Evolutionary conservation across 2,329 filamentous ascomycete species (phyloP), one percentile per base, ranked within the genome.

Genomic region (Chrysoporthe deuterocubensis): DNA sequence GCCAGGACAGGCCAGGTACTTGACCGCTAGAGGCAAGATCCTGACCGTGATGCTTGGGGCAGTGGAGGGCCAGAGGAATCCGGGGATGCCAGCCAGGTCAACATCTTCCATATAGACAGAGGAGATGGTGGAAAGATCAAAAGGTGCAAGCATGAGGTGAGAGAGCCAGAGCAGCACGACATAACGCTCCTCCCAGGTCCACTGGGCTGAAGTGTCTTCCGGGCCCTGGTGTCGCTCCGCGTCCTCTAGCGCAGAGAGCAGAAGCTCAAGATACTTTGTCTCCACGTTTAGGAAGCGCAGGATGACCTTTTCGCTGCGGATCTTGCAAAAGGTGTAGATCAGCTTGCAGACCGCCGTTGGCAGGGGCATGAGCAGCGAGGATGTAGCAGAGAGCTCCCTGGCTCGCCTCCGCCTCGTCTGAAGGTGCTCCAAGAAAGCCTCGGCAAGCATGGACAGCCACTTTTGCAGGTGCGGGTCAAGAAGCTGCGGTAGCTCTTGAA

Each of bases 401-500:
- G 75, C 80, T 69, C 76, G 77, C 32, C 66, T 50, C 72, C 77
- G 81, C 76, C 80, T 77, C 61, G 78, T 79, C 71, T 81, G 81
- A 9, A 94, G 80, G 73, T 88, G 89, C 65, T 88, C 86, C 26
- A 97, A 81, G 74, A 95, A 96, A 21, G 92, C 90, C 74, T 90
- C 85, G 37, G 93, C 89, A 46, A 98, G 83, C 52, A 87, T 82
- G 34, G 92, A 90, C 62, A 98, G 83, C 78, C 96, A 89, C 71
- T 81, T 85, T 62, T 91, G 89, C 54, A 99, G 84, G 77, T 95
- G 87, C 11, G 93, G 88, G 79, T 99, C 96, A 37, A 99, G 86
- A 50, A 98, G 85, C 77, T 99, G 96, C 21, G 96, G 96, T 72
- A 96, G 90, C 82, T 97, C 94, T 83, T 98, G 95, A 73, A 98